These are phyloP conservation scores for Penicillium goetzii DNA, from an alignment of 495 filamentous ascomycete species.

Conservation along the genomic window DNA sequence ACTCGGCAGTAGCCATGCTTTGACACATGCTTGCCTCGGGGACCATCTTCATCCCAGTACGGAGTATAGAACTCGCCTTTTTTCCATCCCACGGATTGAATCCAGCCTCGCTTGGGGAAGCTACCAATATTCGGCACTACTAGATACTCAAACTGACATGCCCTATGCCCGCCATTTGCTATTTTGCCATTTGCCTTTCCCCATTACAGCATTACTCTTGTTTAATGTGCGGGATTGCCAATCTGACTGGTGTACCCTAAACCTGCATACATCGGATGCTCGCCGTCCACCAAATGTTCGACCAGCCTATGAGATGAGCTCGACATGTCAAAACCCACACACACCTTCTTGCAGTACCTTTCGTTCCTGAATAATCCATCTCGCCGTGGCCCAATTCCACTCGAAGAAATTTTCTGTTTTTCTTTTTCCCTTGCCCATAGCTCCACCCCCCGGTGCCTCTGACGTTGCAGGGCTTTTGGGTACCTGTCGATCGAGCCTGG, in stretches of 20 bases:
- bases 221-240: not conserved
- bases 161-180: not conserved
- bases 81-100: not conserved
- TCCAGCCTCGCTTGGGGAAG: not conserved
- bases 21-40: slow-evolving; percentile 9
- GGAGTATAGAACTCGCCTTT: not conserved
- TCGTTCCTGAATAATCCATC: slow-evolving; percentile 16
- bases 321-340: slow-evolving; percentile 6
- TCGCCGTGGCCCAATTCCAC: slow-evolving; percentile 11
- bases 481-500: slow-evolving; percentile 34
- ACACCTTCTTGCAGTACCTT: not conserved
- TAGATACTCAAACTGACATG: not conserved
- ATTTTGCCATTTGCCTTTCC: not conserved
- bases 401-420: slow-evolving; percentile 12
- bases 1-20: slow-evolving; percentile 16
- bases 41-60: not conserved
- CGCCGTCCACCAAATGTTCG: slow-evolving; percentile 3
- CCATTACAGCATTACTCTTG: not conserved
- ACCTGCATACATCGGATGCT: slow-evolving; percentile 10
- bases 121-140: slow-evolving; percentile 2
- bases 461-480: slow-evolving; percentile 27
- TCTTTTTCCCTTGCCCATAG: not conserved
- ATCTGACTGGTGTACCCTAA: slow-evolving; percentile 8
- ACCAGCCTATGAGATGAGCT: slow-evolving; percentile 6
- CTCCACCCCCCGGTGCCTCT: slow-evolving; percentile 23